Evolutionary conservation across 2,329 filamentous ascomycete species (phyloP).

Genomic region (Cladobotryum mycophilum): DNA sequence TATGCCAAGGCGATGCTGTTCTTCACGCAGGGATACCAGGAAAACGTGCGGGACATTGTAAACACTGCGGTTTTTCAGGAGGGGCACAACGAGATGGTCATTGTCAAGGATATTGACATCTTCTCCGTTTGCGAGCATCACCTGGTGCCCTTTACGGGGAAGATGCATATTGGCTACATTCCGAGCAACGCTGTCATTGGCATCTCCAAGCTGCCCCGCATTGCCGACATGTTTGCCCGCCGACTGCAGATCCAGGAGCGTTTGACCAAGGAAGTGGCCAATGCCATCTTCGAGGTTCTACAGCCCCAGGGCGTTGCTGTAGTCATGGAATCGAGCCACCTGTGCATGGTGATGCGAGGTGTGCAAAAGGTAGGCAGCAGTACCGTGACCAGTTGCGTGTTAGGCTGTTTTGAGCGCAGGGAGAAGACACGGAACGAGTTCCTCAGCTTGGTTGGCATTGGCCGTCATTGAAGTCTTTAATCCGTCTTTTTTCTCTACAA

Average conservation of each 20-base stretch:
- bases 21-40: slow-evolving; percentile 95
- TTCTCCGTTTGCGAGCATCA: slow-evolving; percentile 96
- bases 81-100: slow-evolving; percentile 93
- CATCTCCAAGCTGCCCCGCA: slow-evolving; percentile 88
- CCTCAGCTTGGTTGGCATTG: slow-evolving; percentile 61
- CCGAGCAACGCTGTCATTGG: slow-evolving; percentile 86
- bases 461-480: slow-evolving; percentile 2
- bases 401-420: slow-evolving; percentile 89
- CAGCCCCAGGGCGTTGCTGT: slow-evolving; percentile 93
- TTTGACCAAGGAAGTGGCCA: slow-evolving; percentile 89
- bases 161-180: slow-evolving; percentile 99
- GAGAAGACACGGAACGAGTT: slow-evolving; percentile 97
- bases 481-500: too few relatives aligned
- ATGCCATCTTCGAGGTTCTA: slow-evolving; percentile 87
- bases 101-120: slow-evolving; percentile 95
- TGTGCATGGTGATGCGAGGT: slow-evolving; percentile 99
- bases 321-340: slow-evolving; percentile 92
- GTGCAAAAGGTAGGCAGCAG: slow-evolving; percentile 83
- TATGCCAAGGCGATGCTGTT: slow-evolving; percentile 95
- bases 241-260: slow-evolving; percentile 94
- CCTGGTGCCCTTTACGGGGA: slow-evolving; percentile 91
- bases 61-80: slow-evolving; percentile 95
- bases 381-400: slow-evolving; percentile 93
- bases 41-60: slow-evolving; percentile 86
- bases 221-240: slow-evolving; percentile 94